phyloP scores from a whole-genome alignment of 1,284 basidiomycete species.

The Spongiforma sp. region DNA sequence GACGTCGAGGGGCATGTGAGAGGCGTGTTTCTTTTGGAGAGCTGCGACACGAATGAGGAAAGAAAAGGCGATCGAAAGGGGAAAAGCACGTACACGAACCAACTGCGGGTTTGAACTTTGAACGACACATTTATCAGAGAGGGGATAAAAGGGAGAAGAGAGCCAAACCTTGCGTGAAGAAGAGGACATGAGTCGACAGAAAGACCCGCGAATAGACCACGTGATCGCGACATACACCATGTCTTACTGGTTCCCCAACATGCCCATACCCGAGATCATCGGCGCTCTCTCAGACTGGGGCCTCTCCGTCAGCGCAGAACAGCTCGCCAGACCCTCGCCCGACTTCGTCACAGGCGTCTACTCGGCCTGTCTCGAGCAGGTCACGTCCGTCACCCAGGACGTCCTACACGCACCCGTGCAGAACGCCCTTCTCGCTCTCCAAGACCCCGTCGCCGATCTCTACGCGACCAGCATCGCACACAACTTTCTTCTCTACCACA shows the following conservation, averaged over 20 bases:
- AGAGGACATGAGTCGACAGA: too few species aligned
- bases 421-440: conserved; percentile 55
- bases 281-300: conserved; percentile 68
- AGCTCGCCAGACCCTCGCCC: conserved; percentile 70
- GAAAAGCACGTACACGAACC: too few species aligned
- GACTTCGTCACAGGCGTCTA: conserved; percentile 76
- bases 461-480: conserved; percentile 61
- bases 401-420: conserved; percentile 64
- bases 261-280: conserved; percentile 66
- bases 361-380: conserved; percentile 69
- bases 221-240: conserved; percentile 22
- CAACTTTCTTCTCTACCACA: conserved; percentile 69
- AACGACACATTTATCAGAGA: too few species aligned
- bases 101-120: too few species aligned
- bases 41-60: too few species aligned
- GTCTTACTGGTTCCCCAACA: conserved; percentile 66
- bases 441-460: conserved; percentile 62
- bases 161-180: too few species aligned
- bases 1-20: too few species aligned
- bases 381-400: conserved; percentile 68
- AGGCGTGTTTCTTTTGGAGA: too few species aligned
- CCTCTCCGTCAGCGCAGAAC: conserved; percentile 66
- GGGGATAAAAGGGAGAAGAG: too few species aligned
- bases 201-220: not conserved
- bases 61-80: too few species aligned